Base-by-base conservation (phyloP, 2,329 filamentous ascomycete genomes). In the Colletotrichum sp. region DNA sequence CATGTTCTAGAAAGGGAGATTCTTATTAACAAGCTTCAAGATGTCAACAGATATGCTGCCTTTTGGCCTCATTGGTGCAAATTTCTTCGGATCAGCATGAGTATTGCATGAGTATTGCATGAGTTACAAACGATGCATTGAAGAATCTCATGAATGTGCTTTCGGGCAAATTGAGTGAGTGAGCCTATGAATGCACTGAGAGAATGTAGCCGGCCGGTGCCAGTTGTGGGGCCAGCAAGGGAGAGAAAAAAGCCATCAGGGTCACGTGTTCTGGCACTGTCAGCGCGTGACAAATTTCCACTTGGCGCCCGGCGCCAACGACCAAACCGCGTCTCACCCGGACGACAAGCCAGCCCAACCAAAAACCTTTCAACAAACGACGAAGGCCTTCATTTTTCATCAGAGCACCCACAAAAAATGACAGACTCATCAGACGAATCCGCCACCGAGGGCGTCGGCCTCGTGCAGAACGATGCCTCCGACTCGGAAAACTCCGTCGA, bases 351-450 rank as follows among this genome's bases (percentile, higher is more conserved):
- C 62, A 52, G 21, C 59, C 12, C 59, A 38, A 63, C 34, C 18
- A 26, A n/a, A 13, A 21, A 66, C 26, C 28, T 24, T 55, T 26
- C 13, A 30, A 70, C 56, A 43, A 32, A 26, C 58, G 24, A 64
- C 7, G 12, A 16, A 30, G 4, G 13, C 16, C 7, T 32, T 21
- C 26, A n/a, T 24, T 43, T 36, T 63, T 63, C 58, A 61, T 61
- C 58, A 66, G 21, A 67, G 43, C 43, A 36, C 3, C 28, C 16
- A 62, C 8, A 21, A 5, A 43, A 21, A 26, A 75, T 75, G 73
- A 12, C 69, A 28, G 73, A 75, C 13, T 75, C 73, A 26, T 75
- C 73, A 21, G 73, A 75, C 43, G 73, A 73, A 16, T 75, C 73
- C 2, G 63, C 56, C 24, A 16, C 58, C 13, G 73, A 75, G 21